These are phyloP conservation scores for Aspergillus calidoustus DNA, from an alignment of 2,329 filamentous ascomycete genomes.

Conservation along the genomic window DNA sequence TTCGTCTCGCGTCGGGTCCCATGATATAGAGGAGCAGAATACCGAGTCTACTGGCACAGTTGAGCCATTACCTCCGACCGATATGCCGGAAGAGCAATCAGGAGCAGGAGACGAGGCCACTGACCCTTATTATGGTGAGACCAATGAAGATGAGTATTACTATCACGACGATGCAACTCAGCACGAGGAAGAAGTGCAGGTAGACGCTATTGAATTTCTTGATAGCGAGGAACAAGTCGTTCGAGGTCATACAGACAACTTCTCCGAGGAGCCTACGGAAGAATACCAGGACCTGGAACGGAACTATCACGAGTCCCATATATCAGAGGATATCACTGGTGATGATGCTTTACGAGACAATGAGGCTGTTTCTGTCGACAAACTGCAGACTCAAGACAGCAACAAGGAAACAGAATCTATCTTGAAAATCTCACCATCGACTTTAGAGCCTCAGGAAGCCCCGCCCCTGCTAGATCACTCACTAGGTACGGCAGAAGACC, in stretches of 20 bases:
- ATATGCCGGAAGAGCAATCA: conserved; percentile 24
- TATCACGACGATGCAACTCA: conserved; percentile 31
- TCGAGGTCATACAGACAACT: conserved; percentile 14
- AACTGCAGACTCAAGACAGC: conserved; percentile 19
- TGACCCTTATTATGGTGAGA: conserved; percentile 14
- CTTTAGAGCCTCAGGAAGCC: conserved; percentile 20
- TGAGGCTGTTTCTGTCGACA: conserved; percentile 18
- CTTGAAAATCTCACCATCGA: conserved; percentile 20
- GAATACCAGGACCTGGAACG: conserved; percentile 14
- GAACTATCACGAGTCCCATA: conserved; percentile 17
- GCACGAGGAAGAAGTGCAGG: conserved; percentile 24
- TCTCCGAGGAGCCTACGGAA: conserved; percentile 19
- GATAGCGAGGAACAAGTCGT: conserved; percentile 22
- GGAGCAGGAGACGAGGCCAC: conserved; percentile 20
- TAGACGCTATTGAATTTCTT: conserved; percentile 13
- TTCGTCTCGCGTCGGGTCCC: conserved; percentile 24
- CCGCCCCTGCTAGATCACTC: conserved; percentile 34
- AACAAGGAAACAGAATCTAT: conserved; percentile 28
- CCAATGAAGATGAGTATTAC: conserved; percentile 40
- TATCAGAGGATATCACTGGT: conserved; percentile 20
- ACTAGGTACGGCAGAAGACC: conserved; percentile 39
- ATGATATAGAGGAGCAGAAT: conserved; percentile 34
- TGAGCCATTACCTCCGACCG: conserved; percentile 24
- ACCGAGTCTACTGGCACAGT: conserved; percentile 38
- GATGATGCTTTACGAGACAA: conserved; percentile 20